phyloP scores from a whole-genome alignment of 768 basidiomycete genomes.

The Epithele typhae region DNA sequence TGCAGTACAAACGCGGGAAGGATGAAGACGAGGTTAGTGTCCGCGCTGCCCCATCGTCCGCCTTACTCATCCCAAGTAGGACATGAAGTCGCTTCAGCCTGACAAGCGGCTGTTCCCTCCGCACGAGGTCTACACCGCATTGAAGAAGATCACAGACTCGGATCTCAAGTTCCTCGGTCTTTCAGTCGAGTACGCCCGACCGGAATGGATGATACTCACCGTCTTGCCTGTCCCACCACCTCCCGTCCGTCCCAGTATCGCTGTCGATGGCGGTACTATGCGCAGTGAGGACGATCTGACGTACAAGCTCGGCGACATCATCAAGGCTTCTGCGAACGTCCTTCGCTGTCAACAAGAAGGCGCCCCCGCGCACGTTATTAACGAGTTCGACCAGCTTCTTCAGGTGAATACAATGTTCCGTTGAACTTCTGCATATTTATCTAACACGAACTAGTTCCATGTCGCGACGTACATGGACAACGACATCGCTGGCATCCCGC shows the following conservation, averaged over 20 bases:
- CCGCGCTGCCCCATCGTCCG: not conserved
- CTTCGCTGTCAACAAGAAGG: constrained; percentile 93
- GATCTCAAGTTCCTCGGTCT: constrained; percentile 89
- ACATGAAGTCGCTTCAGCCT: constrained; percentile 74
- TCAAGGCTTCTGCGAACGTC: constrained; percentile 92
- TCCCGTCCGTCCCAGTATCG: constrained; percentile 95
- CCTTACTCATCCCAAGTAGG: constrained; percentile 38
- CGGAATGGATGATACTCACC: constrained; percentile 99
- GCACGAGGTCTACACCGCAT: constrained; percentile 86
- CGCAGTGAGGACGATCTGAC: constrained; percentile 98
- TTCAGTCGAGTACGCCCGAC: constrained; percentile 92
- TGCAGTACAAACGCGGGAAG: constrained; percentile 92
- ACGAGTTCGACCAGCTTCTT: constrained; percentile 92
- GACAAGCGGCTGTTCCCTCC: constrained; percentile 82
- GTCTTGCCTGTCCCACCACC: constrained; percentile 97
- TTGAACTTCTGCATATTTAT: not conserved
- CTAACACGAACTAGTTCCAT: constrained; percentile 64
- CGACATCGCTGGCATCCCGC: constrained; percentile 96
- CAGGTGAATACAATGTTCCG: constrained; percentile 54
- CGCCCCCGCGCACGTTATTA: constrained; percentile 92
- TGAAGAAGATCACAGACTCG: constrained; percentile 90
- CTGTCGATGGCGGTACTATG: constrained; percentile 95
- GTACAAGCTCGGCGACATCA: constrained; percentile 95
- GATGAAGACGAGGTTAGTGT: constrained; percentile 90
- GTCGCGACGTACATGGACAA: constrained; percentile 99